Conservation (phyloP, 2,329 filamentous ascomycete genomes). For the Helotiales sp. region DNA sequence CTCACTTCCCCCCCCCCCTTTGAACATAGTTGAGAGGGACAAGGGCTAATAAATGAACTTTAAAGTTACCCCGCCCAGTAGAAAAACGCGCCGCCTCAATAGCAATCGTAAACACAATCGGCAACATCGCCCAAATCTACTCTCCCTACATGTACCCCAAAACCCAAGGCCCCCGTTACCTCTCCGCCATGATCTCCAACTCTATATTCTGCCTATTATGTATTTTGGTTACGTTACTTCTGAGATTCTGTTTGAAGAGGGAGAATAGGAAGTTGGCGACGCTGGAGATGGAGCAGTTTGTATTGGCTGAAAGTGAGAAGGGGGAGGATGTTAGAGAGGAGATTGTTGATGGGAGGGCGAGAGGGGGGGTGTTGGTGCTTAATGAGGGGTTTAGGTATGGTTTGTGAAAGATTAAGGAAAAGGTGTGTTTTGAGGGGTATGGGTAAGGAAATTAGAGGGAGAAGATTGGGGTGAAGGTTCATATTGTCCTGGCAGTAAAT, state of each 20-base stretch:
- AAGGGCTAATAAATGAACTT: neutral
- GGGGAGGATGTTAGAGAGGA: slow-evolving; percentile 4
- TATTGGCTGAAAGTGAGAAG: neutral
- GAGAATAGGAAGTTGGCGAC: slow-evolving; percentile 18
- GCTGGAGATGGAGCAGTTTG: slow-evolving; percentile 6
- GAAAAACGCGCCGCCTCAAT: slow-evolving; percentile 26
- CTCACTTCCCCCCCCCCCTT: neutral
- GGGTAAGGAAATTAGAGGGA: neutral
- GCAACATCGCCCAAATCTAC: slow-evolving; percentile 52
- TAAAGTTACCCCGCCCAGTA: slow-evolving; percentile 16
- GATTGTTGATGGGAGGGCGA: slow-evolving; percentile 10
- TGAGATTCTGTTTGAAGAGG: slow-evolving; percentile 11
- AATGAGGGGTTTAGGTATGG: slow-evolving; percentile 18
- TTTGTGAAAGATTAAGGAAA: neutral
- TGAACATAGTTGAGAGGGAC: neutral
- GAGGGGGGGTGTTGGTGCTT: slow-evolving; percentile 7
- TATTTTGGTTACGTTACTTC: slow-evolving; percentile 5
- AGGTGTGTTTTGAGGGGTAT: neutral
- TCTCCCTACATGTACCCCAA: slow-evolving; percentile 61
- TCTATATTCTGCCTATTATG: slow-evolving; percentile 16
- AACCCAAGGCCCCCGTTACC: slow-evolving; percentile 21
- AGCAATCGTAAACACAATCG: slow-evolving; percentile 25
- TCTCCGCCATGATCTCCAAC: slow-evolving; percentile 17
- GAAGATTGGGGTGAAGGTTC: neutral
- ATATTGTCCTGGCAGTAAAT: too few species aligned